These are phyloP conservation scores for Acacia crassicarpa DNA, from an alignment of 306 rosid genomes.

Conservation along the genomic window DNA sequence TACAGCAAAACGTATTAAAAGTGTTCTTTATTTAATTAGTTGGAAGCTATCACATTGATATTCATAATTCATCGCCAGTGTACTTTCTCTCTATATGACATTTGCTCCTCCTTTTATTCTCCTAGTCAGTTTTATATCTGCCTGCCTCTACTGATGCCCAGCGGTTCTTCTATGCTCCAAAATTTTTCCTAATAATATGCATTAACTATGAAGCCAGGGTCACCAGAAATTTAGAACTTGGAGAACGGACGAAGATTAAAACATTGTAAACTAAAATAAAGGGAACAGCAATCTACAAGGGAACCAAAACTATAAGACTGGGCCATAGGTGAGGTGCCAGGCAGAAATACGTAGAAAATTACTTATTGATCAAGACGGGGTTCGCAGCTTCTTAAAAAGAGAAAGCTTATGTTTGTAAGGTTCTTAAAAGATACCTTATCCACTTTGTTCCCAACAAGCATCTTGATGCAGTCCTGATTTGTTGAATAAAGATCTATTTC, in stretches of 20 bases:
- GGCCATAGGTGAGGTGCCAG: background rate
- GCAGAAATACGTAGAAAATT: background rate
- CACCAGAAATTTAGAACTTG: background rate
- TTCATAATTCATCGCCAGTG: background rate
- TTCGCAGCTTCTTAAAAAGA: background rate
- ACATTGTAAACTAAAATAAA: background rate
- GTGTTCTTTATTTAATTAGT: background rate
- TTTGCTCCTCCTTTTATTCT: background rate
- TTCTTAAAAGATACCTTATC: slow-evolving; percentile 64
- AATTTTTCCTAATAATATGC: background rate
- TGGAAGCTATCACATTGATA: background rate
- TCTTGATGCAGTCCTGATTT: slow-evolving; percentile 93
- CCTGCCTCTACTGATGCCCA: background rate
- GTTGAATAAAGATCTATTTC: slow-evolving; percentile 93
- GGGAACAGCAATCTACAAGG: background rate
- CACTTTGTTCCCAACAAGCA: slow-evolving; percentile 97
- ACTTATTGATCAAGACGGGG: background rate
- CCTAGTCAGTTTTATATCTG: background rate
- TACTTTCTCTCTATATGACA: background rate
- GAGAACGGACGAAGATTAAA: background rate
- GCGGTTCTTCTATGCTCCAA: background rate
- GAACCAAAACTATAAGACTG: background rate
- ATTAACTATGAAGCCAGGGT: background rate
- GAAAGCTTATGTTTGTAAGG: background rate
- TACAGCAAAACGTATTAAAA: background rate